A percentile compares a stretch with the other conserved stretches of the same genome.
Conservation (phyloP, 495 filamentous ascomycete genomes). For the Talaromyces ruber region DNA sequence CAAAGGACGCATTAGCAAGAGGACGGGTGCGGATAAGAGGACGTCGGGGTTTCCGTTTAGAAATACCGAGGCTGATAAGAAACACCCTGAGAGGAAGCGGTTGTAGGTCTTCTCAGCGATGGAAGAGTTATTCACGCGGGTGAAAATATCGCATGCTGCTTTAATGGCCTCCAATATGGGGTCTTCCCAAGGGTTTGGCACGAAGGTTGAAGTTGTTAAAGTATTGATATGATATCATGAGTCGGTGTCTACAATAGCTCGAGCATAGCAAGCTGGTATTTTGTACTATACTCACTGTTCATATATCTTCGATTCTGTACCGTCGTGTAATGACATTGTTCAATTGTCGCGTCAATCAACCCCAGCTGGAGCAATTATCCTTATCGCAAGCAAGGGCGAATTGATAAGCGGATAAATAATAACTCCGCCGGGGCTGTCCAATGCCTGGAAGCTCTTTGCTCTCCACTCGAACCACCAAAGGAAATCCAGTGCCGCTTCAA, state of each 20-base stretch:
- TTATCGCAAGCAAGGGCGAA: not conserved
- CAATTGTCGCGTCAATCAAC: no score
- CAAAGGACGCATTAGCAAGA: constrained; percentile 52
- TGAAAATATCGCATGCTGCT: constrained; percentile 3
- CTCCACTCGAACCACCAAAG: not conserved
- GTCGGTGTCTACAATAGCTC: not conserved
- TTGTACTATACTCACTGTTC: not conserved
- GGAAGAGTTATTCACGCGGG: not conserved
- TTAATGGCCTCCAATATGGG: not conserved
- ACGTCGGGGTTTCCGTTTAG: constrained; percentile 70
- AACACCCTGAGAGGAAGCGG: constrained; percentile 37
- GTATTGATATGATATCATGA: not conserved
- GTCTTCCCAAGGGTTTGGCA: not conserved
- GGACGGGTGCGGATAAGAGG: constrained; percentile 71
- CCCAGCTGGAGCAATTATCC: not conserved
- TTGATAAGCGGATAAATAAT: constrained; percentile 1
- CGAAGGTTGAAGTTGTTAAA: not conserved
- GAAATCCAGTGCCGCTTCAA: constrained; percentile 20
- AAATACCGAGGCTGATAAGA: constrained; percentile 48
- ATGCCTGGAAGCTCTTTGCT: not conserved
- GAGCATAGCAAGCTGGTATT: not conserved
- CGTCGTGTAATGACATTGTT: not conserved
- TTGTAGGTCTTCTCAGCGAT: constrained; percentile 5
- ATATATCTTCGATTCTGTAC: not conserved
- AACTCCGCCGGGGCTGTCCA: not conserved